phyloP scores from a whole-genome alignment of 2,329 filamentous ascomycete species.

The Trichoderma polysporum region DNA sequence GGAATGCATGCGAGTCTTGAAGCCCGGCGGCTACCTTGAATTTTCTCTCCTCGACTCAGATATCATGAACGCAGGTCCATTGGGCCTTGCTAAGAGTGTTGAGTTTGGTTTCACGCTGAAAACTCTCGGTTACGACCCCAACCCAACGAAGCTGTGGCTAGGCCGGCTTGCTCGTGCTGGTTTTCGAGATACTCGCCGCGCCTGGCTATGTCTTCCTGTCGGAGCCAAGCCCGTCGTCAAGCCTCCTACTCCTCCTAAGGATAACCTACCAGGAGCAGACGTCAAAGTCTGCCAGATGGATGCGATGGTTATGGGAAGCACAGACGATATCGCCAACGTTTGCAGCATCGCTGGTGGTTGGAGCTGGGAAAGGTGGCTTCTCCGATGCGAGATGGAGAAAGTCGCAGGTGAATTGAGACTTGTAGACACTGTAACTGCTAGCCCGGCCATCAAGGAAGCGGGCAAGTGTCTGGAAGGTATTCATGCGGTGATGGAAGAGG shows the following conservation, averaged over 20 bases:
- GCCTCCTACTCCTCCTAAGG: conserved; percentile 34
- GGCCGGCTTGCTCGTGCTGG: conserved; percentile 70
- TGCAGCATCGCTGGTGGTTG: conserved; percentile 82
- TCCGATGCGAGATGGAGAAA: conserved; percentile 83
- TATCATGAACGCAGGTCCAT: conserved; percentile 78
- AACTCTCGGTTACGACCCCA: conserved; percentile 85
- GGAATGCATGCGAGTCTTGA: conserved; percentile 88
- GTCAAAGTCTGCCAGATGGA: conserved; percentile 55
- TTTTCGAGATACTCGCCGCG: conserved; percentile 77
- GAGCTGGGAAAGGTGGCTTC: conserved; percentile 95
- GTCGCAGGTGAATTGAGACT: conserved; percentile 64
- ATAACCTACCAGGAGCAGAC: conserved; percentile 42
- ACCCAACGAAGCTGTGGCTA: conserved; percentile 79
- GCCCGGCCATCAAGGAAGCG: conserved; percentile 54
- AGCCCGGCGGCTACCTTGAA: conserved; percentile 89
- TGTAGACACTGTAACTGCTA: conserved; percentile 51
- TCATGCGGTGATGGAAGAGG: conserved; percentile 63
- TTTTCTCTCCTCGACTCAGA: conserved; percentile 89
- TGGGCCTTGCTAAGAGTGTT: conserved; percentile 78
- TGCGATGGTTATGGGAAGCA: conserved; percentile 64
- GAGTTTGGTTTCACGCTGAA: conserved; percentile 91
- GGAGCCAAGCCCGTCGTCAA: conserved; percentile 48
- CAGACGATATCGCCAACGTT: conserved; percentile 69
- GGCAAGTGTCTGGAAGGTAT: conserved; percentile 61
- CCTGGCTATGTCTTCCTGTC: conserved; percentile 88